Conservation (phyloP, 306 rosid genomes). For the Macrotyloma uniflorum region DNA sequence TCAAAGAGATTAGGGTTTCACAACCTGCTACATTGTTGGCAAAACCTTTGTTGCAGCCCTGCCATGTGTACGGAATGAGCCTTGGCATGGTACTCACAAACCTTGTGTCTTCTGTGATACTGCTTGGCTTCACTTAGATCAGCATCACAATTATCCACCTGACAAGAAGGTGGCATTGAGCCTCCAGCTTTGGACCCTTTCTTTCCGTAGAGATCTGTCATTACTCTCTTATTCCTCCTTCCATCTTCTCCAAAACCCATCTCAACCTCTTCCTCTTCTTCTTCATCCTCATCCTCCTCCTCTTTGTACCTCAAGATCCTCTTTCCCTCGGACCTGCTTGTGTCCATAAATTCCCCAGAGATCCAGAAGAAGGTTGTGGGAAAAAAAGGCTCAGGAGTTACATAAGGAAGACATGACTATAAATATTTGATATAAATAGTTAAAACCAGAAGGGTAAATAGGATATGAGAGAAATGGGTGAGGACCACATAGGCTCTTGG, state of each 20-base stretch:
- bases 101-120: conserved; percentile 86
- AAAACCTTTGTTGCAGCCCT: conserved; percentile 75
- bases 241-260: conserved; percentile 54
- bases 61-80: conserved; percentile 53
- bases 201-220: conserved; percentile 41
- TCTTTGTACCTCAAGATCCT: conserved; percentile 48
- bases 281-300: conserved; percentile 43
- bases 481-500: conserved; percentile 53
- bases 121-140: conserved; percentile 66
- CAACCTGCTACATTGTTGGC: conserved; percentile 99
- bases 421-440: conserved; percentile 32
- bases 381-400: conserved; percentile 26
- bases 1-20: conserved; percentile 60
- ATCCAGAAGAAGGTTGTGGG: conserved; percentile 25
- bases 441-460: conserved; percentile 19
- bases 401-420: conserved; percentile 27
- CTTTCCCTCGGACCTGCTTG: conserved; percentile 67
- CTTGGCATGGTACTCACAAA: conserved; percentile 79
- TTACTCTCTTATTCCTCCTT: conserved; percentile 47
- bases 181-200: conserved; percentile 56
- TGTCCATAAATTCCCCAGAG: conserved; percentile 59
- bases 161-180: conserved; percentile 59
- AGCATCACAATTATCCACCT: conserved; percentile 68
- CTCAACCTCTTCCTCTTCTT: conserved; percentile 43
- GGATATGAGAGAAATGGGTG: conserved; percentile 32